These are phyloP conservation scores for Coniella lustricola DNA, from an alignment of 2,329 filamentous ascomycete species.

Conservation along the genomic window DNA sequence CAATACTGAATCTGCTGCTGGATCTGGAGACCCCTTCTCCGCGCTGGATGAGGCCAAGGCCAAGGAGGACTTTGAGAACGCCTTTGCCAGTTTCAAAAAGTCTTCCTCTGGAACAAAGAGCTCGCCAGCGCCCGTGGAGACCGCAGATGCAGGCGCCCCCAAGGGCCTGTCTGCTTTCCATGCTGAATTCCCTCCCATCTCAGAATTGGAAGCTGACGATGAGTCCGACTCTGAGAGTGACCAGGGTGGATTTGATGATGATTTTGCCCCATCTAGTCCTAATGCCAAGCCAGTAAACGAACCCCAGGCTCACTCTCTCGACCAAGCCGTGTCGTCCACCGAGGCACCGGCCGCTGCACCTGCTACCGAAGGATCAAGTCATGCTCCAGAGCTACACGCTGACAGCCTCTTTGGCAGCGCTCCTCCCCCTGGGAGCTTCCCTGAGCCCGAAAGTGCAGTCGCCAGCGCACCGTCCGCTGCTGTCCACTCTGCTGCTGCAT, in stretches of 20 bases:
- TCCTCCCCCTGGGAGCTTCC: slow-evolving; percentile 19
- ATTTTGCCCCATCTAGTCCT: slow-evolving; percentile 67
- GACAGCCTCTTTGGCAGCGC: slow-evolving; percentile 37
- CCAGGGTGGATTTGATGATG: slow-evolving; percentile 82
- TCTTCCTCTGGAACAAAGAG: slow-evolving; percentile 40
- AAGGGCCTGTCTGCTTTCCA: slow-evolving; percentile 50
- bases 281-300: slow-evolving; percentile 26
- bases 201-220: slow-evolving; percentile 74
- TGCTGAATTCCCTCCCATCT: slow-evolving; percentile 87
- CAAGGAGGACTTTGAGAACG: slow-evolving; percentile 78
- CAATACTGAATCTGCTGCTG: slow-evolving; percentile 8
- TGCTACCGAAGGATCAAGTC: slow-evolving; percentile 12
- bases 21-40: slow-evolving; percentile 41
- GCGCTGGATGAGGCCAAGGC: slow-evolving; percentile 50
- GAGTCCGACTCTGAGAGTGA: slow-evolving; percentile 78
- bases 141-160: slow-evolving; percentile 32
- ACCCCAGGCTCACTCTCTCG: slow-evolving; percentile 22
- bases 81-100: slow-evolving; percentile 68
- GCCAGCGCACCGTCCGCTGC: slow-evolving; percentile 30
- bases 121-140: not conserved
- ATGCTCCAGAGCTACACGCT: slow-evolving; percentile 12
- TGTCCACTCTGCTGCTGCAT: slow-evolving; percentile 1
- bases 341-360: slow-evolving; percentile 17
- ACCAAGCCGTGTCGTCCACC: slow-evolving; percentile 23
- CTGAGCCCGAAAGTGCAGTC: slow-evolving; percentile 20